phyloP scores from a whole-genome alignment of 805 yeast genomes.

The Scheffersomyces ergatensis region DNA sequence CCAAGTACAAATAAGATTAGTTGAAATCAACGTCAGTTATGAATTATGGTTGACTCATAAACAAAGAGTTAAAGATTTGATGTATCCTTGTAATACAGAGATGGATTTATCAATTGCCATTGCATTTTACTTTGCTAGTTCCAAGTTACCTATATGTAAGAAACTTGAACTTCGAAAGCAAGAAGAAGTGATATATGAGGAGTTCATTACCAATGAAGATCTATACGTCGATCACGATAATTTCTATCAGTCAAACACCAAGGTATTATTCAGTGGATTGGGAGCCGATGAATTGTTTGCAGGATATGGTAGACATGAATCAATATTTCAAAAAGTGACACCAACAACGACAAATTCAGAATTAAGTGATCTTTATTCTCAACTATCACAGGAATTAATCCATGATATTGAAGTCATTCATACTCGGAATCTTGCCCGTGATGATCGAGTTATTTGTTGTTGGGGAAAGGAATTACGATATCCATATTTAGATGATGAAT shows the following conservation, averaged over 20 bases:
- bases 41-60: slow-evolving; percentile 56
- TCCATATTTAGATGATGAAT: slow-evolving; percentile 71
- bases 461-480: slow-evolving; percentile 92
- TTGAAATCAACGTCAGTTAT: slow-evolving; percentile 74
- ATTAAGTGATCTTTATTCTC: slow-evolving; percentile 22
- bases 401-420: slow-evolving; percentile 73
- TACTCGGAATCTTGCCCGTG: slow-evolving; percentile 82
- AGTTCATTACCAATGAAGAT: slow-evolving; percentile 10
- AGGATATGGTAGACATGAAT: slow-evolving; percentile 85
- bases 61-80: slow-evolving; percentile 56
- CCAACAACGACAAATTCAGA: slow-evolving; percentile 14
- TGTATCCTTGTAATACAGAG: slow-evolving; percentile 83
- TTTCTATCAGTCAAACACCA: slow-evolving; percentile 50
- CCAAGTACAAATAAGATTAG: slow-evolving; percentile 43
- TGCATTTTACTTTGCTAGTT: slow-evolving; percentile 89
- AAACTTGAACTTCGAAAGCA: slow-evolving; percentile 14
- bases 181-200: slow-evolving; percentile 13
- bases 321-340: slow-evolving; percentile 34
- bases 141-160: slow-evolving; percentile 22
- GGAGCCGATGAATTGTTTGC: slow-evolving; percentile 98
- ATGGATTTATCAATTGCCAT: slow-evolving; percentile 96
- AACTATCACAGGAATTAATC: slow-evolving; percentile 58
- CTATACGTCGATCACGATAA: slow-evolving; percentile 5
- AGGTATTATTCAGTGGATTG: slow-evolving; percentile 82
- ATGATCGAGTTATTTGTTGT: slow-evolving; percentile 79